Evolutionary conservation across 1,139 yeast species (phyloP), one percentile per base, ranked within the genome.

Genomic region (Saccharomycopsis phalli): DNA sequence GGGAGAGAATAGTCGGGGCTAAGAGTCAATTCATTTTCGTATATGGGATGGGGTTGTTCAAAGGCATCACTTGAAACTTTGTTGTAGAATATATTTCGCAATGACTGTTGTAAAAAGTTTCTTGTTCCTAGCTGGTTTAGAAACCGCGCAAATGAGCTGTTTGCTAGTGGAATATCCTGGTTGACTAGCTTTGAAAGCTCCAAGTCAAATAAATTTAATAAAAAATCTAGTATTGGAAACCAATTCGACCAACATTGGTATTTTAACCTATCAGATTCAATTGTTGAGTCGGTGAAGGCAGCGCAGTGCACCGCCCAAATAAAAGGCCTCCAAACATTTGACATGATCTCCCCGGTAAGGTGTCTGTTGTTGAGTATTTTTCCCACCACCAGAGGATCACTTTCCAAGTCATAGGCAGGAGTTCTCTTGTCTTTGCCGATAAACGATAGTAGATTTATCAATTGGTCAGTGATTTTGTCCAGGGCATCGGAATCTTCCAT

Each of bases 231-330:
- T 16, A 38, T 11, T 2, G 31, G 31, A 8, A n/a, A 17, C 41
- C 41, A 38, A 10, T 23, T 32, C 11, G 10, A 4, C 40, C 40
- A 38, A 22, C 34, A 31, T 17, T 19, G 38, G 27, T 31, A 31
- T 16, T 31, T 37, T n/a, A 28, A 7, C 17, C 10, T 8, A 6
- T 26, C 39, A 11, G 14, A 13, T 16, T 34, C 26, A 11, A 11
- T 5, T 6, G 8, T 14, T 21, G 19, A n/a, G 31, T 13, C 7
- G n/a, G 10, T 16, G 26, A 22, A 27, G 13, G 28, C 10, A 4
- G 32, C 17, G 16, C 38, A 26, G 14, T 26, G 33, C 8, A 35
- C 17, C 4, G 38, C 38, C 38, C 38, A 35, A 6, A 10, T 26
- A 13, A 35, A 33, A 10, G 14, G 28, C 23, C 20, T 17, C 36